A percentile compares a stretch with the other conserved stretches of the same genome.
phyloP scores from a whole-genome alignment of 371 early-diverging fungal species.

The Mortierella sp. region DNA sequence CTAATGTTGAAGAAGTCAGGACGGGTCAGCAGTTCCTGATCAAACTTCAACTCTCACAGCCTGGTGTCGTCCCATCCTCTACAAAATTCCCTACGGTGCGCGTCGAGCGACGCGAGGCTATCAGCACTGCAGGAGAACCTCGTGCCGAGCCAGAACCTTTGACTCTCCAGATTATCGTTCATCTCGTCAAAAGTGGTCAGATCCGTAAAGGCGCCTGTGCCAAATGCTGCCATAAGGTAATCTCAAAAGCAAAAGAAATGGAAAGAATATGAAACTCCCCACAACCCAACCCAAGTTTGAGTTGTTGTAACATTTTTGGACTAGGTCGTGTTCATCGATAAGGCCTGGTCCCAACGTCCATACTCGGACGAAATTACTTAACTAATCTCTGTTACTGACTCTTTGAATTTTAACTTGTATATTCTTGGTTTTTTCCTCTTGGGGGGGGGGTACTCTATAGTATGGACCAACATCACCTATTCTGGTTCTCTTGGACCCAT shows the following conservation, averaged over 20 bases:
- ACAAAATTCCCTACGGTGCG: slow-evolving; percentile 40
- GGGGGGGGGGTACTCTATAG: neutral
- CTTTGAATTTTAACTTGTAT: neutral
- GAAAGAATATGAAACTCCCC: no score
- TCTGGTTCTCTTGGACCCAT: slow-evolving; percentile 41
- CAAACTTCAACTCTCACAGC: slow-evolving; percentile 31
- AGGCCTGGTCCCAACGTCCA: neutral
- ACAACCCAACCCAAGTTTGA: no score
- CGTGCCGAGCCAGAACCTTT: slow-evolving; percentile 26
- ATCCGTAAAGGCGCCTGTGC: slow-evolving; percentile 45
- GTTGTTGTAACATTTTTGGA: no score
- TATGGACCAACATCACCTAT: slow-evolving; percentile 21
- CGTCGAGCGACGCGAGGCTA: slow-evolving; percentile 43
- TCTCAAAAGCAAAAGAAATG: no score
- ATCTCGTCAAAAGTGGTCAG: slow-evolving; percentile 42
- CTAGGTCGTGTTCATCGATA: neutral
- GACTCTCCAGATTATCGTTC: slow-evolving; percentile 43
- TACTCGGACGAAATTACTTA: neutral
- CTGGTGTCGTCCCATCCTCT: slow-evolving; percentile 1
- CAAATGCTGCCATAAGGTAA: slow-evolving; percentile 52
- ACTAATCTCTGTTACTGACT: neutral
- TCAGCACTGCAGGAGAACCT: slow-evolving; percentile 47
- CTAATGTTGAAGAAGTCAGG: slow-evolving; percentile 37
- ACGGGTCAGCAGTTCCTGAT: slow-evolving; percentile 52
- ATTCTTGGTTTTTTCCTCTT: neutral